These are phyloP conservation scores for Trichoderma afroharzianum DNA, from an alignment of 2,329 filamentous ascomycete genomes.

Conservation along the genomic window DNA sequence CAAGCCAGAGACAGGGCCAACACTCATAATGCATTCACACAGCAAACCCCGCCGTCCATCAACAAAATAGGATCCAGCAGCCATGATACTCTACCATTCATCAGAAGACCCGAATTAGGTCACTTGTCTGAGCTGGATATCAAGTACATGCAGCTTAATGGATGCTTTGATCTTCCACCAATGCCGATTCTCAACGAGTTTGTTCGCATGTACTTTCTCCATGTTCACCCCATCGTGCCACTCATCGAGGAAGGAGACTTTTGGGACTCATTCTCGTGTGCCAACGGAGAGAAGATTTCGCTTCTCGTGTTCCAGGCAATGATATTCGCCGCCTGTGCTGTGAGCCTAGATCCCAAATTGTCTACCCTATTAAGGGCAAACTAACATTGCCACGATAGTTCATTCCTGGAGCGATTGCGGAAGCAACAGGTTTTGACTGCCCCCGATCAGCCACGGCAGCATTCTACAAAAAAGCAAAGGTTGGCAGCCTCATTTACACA, in stretches of 20 bases:
- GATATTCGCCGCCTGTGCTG: slow-evolving; percentile 21
- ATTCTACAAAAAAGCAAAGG: slow-evolving; percentile 18
- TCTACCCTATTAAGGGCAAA: background rate
- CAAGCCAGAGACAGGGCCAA: background rate
- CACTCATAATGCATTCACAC: background rate
- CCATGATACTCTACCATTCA: background rate
- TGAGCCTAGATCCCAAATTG: background rate
- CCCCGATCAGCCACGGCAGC: slow-evolving; percentile 7
- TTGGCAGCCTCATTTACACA: background rate
- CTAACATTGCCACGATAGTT: background rate
- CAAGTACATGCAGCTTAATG: slow-evolving; percentile 18
- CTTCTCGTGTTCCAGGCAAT: slow-evolving; percentile 22
- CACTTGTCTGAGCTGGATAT: slow-evolving; percentile 17
- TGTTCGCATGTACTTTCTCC: slow-evolving; percentile 23
- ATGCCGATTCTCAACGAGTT: slow-evolving; percentile 21
- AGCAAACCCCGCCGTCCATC: background rate
- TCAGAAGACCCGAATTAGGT: background rate
- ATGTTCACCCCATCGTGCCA: slow-evolving; percentile 24
- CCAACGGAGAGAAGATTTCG: background rate
- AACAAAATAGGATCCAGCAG: background rate
- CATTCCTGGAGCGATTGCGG: slow-evolving; percentile 8
- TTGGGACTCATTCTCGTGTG: slow-evolving; percentile 22
- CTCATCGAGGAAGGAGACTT: slow-evolving; percentile 23
- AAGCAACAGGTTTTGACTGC: slow-evolving; percentile 11
- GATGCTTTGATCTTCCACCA: slow-evolving; percentile 21